Conservation (phyloP, 2,329 filamentous ascomycete genomes). For the Bipolaris gigantea region DNA sequence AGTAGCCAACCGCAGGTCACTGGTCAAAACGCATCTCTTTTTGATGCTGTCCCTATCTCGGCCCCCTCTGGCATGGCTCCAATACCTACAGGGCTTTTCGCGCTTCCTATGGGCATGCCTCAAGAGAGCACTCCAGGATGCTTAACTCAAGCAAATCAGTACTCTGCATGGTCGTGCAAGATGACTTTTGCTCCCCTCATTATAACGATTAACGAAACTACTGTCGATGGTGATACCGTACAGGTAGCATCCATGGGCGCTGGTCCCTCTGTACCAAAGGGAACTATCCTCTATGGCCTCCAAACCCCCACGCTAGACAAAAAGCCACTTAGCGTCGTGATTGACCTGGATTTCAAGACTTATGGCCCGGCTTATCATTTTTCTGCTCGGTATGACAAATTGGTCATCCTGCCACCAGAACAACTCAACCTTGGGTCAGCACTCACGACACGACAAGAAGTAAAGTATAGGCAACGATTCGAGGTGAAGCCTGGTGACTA, state of each 20-base stretch:
- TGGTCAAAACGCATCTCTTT: slow-evolving; percentile 49
- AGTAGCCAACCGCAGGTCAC: slow-evolving; percentile 50
- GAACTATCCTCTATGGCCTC: slow-evolving; percentile 60
- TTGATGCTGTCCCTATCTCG: slow-evolving; percentile 56
- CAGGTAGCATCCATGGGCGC: slow-evolving; percentile 28
- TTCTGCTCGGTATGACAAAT: slow-evolving; percentile 63
- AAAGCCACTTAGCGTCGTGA: slow-evolving; percentile 57
- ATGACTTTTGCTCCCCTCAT: slow-evolving; percentile 41
- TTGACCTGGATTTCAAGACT: slow-evolving; percentile 58
- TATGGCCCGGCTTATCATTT: slow-evolving; percentile 68
- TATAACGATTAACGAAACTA: slow-evolving; percentile 32
- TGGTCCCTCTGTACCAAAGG: slow-evolving; percentile 41
- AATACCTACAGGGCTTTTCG: slow-evolving; percentile 55
- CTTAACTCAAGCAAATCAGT: slow-evolving; percentile 50
- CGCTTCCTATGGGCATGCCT: slow-evolving; percentile 51
- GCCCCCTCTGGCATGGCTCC: slow-evolving; percentile 49
- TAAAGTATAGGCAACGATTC: slow-evolving; percentile 44
- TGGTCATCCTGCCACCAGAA: slow-evolving; percentile 57
- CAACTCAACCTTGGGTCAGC: slow-evolving; percentile 38
- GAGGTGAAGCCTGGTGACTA: slow-evolving; percentile 58
- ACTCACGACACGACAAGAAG: slow-evolving; percentile 26
- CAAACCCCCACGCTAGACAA: slow-evolving; percentile 59
- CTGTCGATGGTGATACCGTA: slow-evolving; percentile 5
- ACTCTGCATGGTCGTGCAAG: slow-evolving; percentile 56
- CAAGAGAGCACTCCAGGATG: slow-evolving; percentile 55